phyloP scores from a whole-genome alignment of 208 protist species.

The Wallacemonas rigidus region DNA sequence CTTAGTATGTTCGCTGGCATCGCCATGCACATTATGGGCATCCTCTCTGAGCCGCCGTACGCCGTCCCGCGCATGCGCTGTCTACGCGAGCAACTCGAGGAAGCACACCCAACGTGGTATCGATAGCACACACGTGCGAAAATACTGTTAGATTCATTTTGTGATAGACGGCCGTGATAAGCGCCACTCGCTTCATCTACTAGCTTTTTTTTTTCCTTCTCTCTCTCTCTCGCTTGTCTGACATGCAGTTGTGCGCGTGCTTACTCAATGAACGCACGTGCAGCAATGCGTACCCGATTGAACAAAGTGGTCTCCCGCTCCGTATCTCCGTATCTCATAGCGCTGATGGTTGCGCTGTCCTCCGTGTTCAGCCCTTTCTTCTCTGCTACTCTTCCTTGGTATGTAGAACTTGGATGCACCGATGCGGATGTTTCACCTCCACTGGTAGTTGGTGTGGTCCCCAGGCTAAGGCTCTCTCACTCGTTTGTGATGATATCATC shows the following conservation, averaged over 20 bases:
- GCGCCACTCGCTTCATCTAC: no score
- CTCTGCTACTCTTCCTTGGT: no score
- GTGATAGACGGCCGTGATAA: background rate
- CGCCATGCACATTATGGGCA: constrained; percentile 37
- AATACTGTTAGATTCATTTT: background rate
- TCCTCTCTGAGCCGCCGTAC: constrained; percentile 57
- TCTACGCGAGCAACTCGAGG: constrained; percentile 74
- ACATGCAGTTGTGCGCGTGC: no score
- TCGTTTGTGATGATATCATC: background rate
- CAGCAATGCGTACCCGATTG: no score
- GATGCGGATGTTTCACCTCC: background rate
- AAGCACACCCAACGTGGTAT: constrained; percentile 83
- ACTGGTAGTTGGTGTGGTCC: no score
- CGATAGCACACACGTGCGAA: constrained; percentile 23
- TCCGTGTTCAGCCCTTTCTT: no score
- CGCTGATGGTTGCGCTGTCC: background rate
- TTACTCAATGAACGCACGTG: no score
- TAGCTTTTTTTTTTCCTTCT: no score
- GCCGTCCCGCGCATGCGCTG: constrained; percentile 71
- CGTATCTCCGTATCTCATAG: no score
- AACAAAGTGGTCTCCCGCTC: no score
- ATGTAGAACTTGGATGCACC: background rate
- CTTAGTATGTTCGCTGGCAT: constrained; percentile 46
- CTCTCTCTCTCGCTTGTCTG: no score
- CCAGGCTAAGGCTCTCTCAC: no score